Evolutionary conservation across 2,329 filamentous ascomycete genomes (phyloP).

Genomic region (Aspergillus awamori): DNA sequence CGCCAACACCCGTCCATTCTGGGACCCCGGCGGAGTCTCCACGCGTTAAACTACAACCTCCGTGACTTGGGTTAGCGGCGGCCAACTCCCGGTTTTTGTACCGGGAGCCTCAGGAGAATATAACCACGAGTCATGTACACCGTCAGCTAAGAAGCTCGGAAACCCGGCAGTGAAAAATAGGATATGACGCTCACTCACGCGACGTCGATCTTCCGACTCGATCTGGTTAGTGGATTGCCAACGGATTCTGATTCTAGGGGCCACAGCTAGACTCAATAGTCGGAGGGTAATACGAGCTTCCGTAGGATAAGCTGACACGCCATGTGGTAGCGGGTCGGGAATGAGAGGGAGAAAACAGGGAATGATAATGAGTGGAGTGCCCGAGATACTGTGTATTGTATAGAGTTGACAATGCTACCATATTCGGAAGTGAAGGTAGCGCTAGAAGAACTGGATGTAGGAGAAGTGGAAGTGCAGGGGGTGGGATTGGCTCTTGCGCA

Average conservation of each 20-base stretch:
- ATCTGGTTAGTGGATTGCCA: background rate
- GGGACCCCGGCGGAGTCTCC: conserved; percentile 1
- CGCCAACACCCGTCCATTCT: background rate
- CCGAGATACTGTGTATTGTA: background rate
- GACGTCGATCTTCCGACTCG: conserved; percentile 8
- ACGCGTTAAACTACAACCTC: background rate
- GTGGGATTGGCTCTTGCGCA: too few relatives aligned
- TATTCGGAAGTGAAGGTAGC: too few relatives aligned
- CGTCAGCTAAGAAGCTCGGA: background rate
- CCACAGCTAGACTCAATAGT: background rate
- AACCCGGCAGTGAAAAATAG: background rate
- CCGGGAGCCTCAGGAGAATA: background rate
- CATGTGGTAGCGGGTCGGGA: conserved; percentile 1
- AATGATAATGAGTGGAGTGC: background rate
- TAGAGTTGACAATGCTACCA: background rate
- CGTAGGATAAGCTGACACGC: background rate
- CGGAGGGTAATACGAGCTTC: background rate
- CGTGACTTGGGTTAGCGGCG: conserved; percentile 2
- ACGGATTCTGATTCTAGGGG: background rate
- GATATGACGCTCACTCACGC: conserved; percentile 7
- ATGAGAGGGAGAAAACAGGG: background rate
- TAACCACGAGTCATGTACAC: background rate
- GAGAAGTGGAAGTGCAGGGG: too few relatives aligned
- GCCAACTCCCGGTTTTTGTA: background rate
- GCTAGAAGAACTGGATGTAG: too few relatives aligned